Conservation (phyloP, 2,329 filamentous ascomycete species). For the Aspergillus quadrilineatus region DNA sequence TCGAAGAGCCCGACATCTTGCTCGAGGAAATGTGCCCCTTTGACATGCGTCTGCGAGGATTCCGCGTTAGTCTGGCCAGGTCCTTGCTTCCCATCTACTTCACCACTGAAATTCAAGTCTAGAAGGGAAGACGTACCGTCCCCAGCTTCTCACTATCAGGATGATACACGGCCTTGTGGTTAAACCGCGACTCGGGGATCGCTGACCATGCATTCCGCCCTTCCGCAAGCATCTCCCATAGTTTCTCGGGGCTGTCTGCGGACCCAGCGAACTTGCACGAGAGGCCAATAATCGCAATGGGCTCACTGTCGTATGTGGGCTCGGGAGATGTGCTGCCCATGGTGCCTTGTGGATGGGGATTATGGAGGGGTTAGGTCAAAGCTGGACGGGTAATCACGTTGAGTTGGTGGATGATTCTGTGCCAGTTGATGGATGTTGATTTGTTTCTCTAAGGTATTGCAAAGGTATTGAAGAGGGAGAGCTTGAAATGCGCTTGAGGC, state of each 20-base stretch:
- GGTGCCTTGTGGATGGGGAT: no score
- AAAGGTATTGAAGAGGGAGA: no score
- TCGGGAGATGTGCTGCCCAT: no score
- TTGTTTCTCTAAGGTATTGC: no score
- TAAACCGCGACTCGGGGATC: slow-evolving; percentile 5
- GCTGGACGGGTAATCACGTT: no score
- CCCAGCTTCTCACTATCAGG: neutral
- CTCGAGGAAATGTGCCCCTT: slow-evolving; percentile 13
- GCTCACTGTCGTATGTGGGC: neutral
- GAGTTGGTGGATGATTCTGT: no score
- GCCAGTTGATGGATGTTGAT: no score
- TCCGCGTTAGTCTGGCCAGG: no score
- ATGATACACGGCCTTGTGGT: slow-evolving; percentile 7
- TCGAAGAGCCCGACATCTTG: neutral
- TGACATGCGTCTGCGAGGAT: slow-evolving; percentile 6
- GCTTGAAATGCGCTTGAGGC: no score
- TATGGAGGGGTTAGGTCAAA: no score
- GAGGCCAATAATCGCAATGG: slow-evolving; percentile 10
- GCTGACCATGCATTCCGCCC: neutral
- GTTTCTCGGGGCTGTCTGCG: slow-evolving; percentile 1
- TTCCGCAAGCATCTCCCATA: slow-evolving; percentile 9
- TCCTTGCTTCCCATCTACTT: no score
- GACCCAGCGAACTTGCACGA: slow-evolving; percentile 5
- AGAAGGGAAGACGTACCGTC: neutral
- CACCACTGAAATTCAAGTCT: no score